Evolutionary conservation across 164 flowering plant genomes (phyloP).

Genomic region (Buxus sempervirens): DNA sequence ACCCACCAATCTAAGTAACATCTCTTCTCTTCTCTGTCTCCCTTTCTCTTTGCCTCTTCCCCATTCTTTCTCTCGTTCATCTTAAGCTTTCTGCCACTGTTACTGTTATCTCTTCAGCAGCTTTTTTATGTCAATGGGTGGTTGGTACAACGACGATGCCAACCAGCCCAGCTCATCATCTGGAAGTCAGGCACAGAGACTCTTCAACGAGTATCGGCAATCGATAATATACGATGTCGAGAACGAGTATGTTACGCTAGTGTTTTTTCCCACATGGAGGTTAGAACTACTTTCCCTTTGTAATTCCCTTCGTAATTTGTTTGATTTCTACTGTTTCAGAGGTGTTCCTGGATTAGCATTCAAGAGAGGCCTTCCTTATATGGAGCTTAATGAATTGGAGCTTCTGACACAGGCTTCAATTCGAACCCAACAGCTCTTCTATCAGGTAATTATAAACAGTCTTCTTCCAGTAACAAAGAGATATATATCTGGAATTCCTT

Average conservation of each 20-base stretch:
- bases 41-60: neutral
- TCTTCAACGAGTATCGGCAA: conserved; percentile 43
- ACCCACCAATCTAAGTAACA: conserved; percentile 41
- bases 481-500: too few relatives aligned
- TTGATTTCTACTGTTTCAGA: conserved; percentile 20
- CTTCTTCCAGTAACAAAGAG: too few relatives aligned
- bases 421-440: conserved; percentile 54
- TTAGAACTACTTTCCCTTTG: neutral
- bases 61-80: neutral
- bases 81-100: neutral
- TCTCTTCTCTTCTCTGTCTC: conserved; percentile 8
- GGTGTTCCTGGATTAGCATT: conserved; percentile 69
- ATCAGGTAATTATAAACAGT: conserved; percentile 57
- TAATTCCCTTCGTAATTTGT: neutral
- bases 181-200: conserved; percentile 27
- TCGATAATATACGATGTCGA: conserved; percentile 17
- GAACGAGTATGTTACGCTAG: conserved; percentile 27
- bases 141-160: conserved; percentile 37
- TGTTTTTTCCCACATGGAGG: neutral
- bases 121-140: conserved; percentile 37
- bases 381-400: conserved; percentile 41
- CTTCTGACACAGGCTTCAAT: conserved; percentile 36
- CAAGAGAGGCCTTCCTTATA: conserved; percentile 41
- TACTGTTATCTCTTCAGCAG: conserved; percentile 23
- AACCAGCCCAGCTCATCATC: conserved; percentile 38